phyloP scores from a whole-genome alignment of 352 stramenopile genomes.

The Pythium aristosporum region DNA sequence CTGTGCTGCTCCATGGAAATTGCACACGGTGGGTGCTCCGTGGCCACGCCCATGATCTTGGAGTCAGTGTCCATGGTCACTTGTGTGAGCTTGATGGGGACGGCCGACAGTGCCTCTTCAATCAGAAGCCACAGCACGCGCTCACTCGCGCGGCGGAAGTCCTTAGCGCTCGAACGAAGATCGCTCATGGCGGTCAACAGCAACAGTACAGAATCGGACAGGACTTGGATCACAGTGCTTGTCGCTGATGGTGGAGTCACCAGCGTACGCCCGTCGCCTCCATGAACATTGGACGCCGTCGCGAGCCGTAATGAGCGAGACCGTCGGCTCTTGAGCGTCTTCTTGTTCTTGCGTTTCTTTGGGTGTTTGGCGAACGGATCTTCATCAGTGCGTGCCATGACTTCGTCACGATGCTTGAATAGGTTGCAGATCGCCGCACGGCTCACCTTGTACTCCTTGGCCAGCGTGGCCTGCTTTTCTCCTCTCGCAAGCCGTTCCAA shows the following conservation, averaged over 20 bases:
- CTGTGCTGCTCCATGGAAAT: constrained; percentile 29
- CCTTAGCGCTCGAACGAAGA: constrained; percentile 14
- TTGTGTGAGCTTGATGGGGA: constrained; percentile 22
- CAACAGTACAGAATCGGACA: constrained; percentile 21
- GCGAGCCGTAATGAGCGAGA: constrained; percentile 14
- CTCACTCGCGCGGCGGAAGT: constrained; percentile 45
- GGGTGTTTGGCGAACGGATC: constrained; percentile 50
- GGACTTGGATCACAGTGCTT: constrained; percentile 19
- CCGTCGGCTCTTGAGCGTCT: constrained; percentile 18
- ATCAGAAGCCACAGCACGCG: constrained; percentile 56
- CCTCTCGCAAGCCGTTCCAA: constrained; percentile 38
- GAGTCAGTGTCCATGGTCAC: constrained; percentile 8
- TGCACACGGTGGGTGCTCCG: constrained; percentile 27
- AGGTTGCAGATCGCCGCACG: constrained; percentile 62
- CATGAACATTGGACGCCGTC: neutral
- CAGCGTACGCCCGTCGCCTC: constrained; percentile 3
- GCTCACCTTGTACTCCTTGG: constrained; percentile 57
- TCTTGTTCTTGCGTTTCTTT: constrained; percentile 32
- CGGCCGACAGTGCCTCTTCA: constrained; percentile 32
- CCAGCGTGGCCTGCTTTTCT: constrained; percentile 51
- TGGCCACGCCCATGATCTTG: constrained; percentile 24
- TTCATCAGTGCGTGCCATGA: constrained; percentile 42
- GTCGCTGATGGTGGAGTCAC: constrained; percentile 2
- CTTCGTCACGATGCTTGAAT: constrained; percentile 44
- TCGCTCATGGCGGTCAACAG: constrained; percentile 25